Evolutionary conservation across 2,329 filamentous ascomycete genomes (phyloP).

Genomic region (Fusarium sp.): DNA sequence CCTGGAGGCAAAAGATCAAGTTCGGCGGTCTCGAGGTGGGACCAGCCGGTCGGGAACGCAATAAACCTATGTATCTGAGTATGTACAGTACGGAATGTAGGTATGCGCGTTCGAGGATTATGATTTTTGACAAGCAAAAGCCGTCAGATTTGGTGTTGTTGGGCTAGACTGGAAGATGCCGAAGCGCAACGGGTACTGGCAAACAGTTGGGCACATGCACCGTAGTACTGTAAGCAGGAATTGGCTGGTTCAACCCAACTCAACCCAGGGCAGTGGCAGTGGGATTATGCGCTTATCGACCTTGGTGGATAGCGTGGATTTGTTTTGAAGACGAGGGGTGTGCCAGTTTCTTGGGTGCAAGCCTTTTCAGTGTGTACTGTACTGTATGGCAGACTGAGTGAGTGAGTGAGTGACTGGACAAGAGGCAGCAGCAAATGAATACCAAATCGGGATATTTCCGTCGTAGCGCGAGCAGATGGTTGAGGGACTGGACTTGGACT

Average conservation of each 20-base stretch:
- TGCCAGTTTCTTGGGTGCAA: conserved; percentile 36
- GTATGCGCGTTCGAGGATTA: conserved; percentile 28
- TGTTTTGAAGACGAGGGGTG: conserved; percentile 38
- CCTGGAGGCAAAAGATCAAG: conserved; percentile 24
- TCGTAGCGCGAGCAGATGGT: conserved; percentile 44
- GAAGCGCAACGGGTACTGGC: conserved; percentile 31
- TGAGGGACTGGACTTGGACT: conserved; percentile 19
- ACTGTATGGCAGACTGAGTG: background rate
- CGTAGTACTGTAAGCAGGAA: conserved; percentile 9
- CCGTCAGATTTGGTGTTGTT: conserved; percentile 23
- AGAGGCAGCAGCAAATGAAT: conserved; percentile 14
- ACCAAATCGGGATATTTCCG: conserved; percentile 51
- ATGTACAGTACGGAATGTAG: conserved; percentile 3
- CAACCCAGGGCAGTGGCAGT: conserved; percentile 43
- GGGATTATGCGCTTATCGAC: conserved; percentile 49
- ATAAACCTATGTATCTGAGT: conserved; percentile 3
- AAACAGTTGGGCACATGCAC: conserved; percentile 14
- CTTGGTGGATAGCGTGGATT: conserved; percentile 43
- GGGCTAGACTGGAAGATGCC: conserved; percentile 36
- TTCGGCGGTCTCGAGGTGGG: conserved; percentile 26
- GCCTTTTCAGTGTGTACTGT: background rate
- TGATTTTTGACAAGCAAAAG: conserved; percentile 11
- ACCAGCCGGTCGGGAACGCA: conserved; percentile 30
- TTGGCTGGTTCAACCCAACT: conserved; percentile 19
- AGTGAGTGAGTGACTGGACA: background rate